Evolutionary conservation across 2,329 filamentous ascomycete genomes (phyloP).

Genomic region (Mycocentrospora acerina): DNA sequence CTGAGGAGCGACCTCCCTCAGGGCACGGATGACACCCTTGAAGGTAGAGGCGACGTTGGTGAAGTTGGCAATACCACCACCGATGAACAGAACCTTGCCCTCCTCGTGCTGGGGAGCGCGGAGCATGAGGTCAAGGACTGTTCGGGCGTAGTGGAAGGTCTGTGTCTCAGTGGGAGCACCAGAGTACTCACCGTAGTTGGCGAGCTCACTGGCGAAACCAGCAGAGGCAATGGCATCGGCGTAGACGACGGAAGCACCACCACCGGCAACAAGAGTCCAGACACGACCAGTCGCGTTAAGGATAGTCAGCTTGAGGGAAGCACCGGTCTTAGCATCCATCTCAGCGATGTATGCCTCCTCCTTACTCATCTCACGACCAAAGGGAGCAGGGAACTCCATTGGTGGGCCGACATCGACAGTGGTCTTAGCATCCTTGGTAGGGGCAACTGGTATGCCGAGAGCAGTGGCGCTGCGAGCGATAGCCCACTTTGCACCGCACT

Average conservation of each 20-base stretch:
- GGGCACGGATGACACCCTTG: conserved; percentile 98
- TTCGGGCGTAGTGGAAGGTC: conserved; percentile 98
- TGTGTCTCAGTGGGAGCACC: conserved; percentile 98
- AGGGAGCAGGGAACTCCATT: conserved; percentile 98
- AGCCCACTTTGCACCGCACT: conserved; percentile 99
- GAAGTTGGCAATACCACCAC: conserved; percentile 99
- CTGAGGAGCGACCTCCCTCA: conserved; percentile 82
- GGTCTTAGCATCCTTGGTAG: conserved; percentile 69
- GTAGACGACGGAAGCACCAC: conserved; percentile 98
- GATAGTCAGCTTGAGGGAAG: conserved; percentile 96
- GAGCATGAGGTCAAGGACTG: conserved; percentile 95
- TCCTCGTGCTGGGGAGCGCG: conserved; percentile 80
- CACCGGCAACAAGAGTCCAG: conserved; percentile 98
- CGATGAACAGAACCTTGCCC: conserved; percentile 99
- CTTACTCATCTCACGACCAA: conserved; percentile 97
- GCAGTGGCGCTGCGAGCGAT: conserved; percentile 88
- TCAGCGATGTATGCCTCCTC: conserved; percentile 99
- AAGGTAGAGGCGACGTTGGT: conserved; percentile 99
- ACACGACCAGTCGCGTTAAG: conserved; percentile 89
- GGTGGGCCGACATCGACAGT: conserved; percentile 95
- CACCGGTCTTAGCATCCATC: conserved; percentile 98
- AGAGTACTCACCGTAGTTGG: conserved; percentile 99
- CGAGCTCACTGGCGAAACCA: conserved; percentile 92
- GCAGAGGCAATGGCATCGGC: conserved; percentile 97
- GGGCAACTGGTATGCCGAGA: conserved; percentile 73